These are phyloP conservation scores for Carpinus viminea DNA, from an alignment of 306 rosid genomes.

Conservation along the genomic window DNA sequence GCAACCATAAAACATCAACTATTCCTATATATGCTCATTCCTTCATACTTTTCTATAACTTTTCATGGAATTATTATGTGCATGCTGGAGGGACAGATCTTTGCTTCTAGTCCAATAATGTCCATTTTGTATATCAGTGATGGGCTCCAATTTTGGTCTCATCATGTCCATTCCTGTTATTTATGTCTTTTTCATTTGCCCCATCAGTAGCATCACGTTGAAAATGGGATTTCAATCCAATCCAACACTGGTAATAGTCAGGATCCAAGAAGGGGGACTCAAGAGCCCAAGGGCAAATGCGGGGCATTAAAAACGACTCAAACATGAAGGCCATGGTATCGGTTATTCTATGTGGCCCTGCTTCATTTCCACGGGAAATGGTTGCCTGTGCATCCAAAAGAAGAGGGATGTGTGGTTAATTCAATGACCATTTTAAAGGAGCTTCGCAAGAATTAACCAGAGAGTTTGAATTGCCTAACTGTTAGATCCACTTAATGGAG, in stretches of 20 bases:
- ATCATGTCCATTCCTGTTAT: slow-evolving; percentile 16
- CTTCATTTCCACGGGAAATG: slow-evolving; percentile 60
- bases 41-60: not conserved
- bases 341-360: slow-evolving; percentile 62
- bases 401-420: not conserved
- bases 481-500: not conserved
- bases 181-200: slow-evolving; percentile 9
- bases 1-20: not conserved
- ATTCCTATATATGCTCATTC: not conserved
- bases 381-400: slow-evolving; percentile 53
- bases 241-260: slow-evolving; percentile 95
- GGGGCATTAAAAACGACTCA: slow-evolving; percentile 83
- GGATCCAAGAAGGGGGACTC: slow-evolving; percentile 77
- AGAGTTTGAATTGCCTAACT: not conserved
- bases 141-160: slow-evolving; percentile 17
- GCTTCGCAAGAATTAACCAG: not conserved
- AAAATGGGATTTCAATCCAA: slow-evolving; percentile 79
- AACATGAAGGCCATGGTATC: slow-evolving; percentile 95
- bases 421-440: not conserved
- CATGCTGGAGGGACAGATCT: not conserved
- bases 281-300: slow-evolving; percentile 67
- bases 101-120: not conserved
- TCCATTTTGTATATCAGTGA: not conserved
- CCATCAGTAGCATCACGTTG: not conserved
- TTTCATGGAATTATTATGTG: not conserved